Conservation (phyloP, 2,329 filamentous ascomycete species). For the Penicillium aurantiogriseum region DNA sequence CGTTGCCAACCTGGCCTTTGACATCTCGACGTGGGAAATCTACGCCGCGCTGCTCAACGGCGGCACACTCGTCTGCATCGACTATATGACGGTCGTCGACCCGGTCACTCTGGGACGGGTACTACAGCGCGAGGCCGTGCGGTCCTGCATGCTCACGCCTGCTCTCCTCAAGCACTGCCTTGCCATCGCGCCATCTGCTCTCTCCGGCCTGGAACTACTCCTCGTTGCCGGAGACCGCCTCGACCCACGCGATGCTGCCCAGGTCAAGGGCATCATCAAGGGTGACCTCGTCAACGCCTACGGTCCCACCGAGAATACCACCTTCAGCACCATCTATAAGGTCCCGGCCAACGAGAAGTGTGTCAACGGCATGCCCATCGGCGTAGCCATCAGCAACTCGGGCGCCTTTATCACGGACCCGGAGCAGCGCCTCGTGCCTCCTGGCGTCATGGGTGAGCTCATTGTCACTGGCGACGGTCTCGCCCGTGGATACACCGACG, state of each 20-base stretch:
- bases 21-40: not conserved
- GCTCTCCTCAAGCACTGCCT: not conserved
- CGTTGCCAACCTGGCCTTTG: not conserved
- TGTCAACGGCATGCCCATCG: not conserved
- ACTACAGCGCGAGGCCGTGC: not conserved
- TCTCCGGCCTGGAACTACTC: too few relatives aligned
- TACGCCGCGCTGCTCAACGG: not conserved
- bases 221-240: too few relatives aligned
- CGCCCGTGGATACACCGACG: not conserved
- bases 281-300: too few relatives aligned
- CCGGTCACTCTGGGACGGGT: not conserved
- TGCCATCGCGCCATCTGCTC: too few relatives aligned
- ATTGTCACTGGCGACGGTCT: not conserved
- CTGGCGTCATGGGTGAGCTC: not conserved
- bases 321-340: not conserved
- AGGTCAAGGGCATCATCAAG: too few relatives aligned
- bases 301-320: not conserved
- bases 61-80: not conserved
- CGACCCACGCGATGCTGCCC: too few relatives aligned
- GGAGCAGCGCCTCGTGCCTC: not conserved
- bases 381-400: not conserved
- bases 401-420: not conserved
- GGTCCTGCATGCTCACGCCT: not conserved
- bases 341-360: not conserved
- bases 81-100: not conserved